Percentiles rank a stretch among this genome's conserved stretches.
Conservation (phyloP, 176 grass and related monocot genomes). For the Microstegium vimineum region DNA sequence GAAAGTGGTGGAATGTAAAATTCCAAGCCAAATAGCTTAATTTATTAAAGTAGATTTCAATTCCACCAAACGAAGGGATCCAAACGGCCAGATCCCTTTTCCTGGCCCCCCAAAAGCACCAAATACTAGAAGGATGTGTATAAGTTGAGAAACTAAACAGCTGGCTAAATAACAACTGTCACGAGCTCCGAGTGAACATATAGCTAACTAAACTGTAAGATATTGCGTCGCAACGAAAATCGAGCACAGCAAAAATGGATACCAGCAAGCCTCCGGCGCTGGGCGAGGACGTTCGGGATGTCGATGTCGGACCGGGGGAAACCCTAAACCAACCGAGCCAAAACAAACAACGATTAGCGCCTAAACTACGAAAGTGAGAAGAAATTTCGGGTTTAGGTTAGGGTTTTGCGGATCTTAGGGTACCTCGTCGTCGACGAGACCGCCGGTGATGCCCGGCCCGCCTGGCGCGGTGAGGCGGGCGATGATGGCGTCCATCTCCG, state of each 20-base stretch:
- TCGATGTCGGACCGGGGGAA: slow-evolving; percentile 74
- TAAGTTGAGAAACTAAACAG: background rate
- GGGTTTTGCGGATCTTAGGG: slow-evolving; percentile 9
- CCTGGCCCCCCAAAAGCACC: background rate
- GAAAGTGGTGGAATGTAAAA: no score
- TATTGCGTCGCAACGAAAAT: background rate
- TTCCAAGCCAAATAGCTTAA: no score
- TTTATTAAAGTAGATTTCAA: no score
- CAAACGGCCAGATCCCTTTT: background rate
- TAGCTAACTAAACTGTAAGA: background rate
- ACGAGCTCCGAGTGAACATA: background rate
- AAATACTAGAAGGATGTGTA: background rate
- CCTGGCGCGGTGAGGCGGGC: slow-evolving; percentile 48
- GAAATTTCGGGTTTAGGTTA: background rate
- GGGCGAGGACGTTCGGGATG: slow-evolving; percentile 52
- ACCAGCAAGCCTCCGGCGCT: slow-evolving; percentile 63
- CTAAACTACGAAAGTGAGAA: background rate
- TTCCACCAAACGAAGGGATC: no score
- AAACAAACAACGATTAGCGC: slow-evolving; percentile 9
- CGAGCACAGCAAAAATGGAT: background rate
- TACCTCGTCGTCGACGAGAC: slow-evolving; percentile 71
- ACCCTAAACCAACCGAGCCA: slow-evolving; percentile 38
- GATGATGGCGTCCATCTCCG: slow-evolving; percentile 86
- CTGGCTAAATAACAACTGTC: background rate
- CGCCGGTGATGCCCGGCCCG: slow-evolving; percentile 60